Percentiles rank a stretch among this genome's conserved stretches.
phyloP scores from a whole-genome alignment of 192 early-diverging fungal species.

The Coemansia sp. region DNA sequence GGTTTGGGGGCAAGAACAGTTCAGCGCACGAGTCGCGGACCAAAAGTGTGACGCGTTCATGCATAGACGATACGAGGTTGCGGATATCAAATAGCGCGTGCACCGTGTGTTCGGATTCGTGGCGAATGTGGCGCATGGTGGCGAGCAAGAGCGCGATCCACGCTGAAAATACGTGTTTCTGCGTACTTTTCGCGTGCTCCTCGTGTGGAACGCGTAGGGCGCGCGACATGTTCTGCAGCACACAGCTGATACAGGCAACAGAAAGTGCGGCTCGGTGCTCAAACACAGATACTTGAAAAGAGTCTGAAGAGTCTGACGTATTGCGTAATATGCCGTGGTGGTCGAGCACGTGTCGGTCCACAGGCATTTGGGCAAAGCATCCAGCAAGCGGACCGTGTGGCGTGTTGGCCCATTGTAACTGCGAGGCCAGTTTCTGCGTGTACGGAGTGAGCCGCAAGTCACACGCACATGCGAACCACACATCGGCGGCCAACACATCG shows the following conservation, averaged over 20 bases:
- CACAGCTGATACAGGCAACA: conserved; percentile 19
- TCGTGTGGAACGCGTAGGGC: neutral
- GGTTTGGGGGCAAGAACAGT: conserved; percentile 22
- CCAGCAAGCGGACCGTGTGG: neutral
- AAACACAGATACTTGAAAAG: neutral
- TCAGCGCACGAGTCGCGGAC: conserved; percentile 27
- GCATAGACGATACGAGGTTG: conserved; percentile 25
- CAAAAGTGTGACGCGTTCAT: conserved; percentile 27
- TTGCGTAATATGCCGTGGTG: neutral
- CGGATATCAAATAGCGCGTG: conserved; percentile 18
- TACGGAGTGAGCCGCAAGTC: conserved; percentile 27
- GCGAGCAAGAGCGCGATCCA: conserved; percentile 29
- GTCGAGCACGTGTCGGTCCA: conserved; percentile 14
- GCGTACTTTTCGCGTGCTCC: neutral
- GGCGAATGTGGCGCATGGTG: conserved; percentile 16
- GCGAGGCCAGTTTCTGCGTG: conserved; percentile 27
- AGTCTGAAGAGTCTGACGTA: too few species aligned
- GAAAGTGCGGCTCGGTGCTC: conserved; percentile 22
- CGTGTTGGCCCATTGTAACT: conserved; percentile 26
- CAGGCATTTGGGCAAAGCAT: conserved; percentile 25
- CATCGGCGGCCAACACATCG: conserved; percentile 20
- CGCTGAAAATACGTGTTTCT: conserved; percentile 16
- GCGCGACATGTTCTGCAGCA: conserved; percentile 16
- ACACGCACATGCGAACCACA: conserved; percentile 42
- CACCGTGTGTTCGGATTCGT: neutral